These are phyloP conservation scores for Alliaria petiolata DNA, from an alignment of 345 rosid species.

Conservation along the genomic window DNA sequence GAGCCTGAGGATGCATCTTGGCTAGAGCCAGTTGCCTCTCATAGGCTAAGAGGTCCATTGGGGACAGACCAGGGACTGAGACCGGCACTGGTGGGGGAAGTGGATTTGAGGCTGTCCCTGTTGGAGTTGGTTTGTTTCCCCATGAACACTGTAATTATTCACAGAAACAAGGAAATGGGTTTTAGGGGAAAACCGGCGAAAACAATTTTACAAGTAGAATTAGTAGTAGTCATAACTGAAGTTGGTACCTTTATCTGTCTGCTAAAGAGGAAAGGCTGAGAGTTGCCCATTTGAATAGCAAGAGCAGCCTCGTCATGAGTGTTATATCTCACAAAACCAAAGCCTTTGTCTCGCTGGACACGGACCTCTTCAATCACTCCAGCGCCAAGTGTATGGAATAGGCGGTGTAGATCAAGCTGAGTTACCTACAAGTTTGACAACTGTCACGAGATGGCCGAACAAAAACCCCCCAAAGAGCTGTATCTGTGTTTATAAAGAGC, in stretches of 20 bases:
- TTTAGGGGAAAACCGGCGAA: neutral
- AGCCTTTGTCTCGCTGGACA: slow-evolving; percentile 88
- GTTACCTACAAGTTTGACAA: slow-evolving; percentile 52
- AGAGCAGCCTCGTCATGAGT: slow-evolving; percentile 78
- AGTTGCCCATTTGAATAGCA: slow-evolving; percentile 88
- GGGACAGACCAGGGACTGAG: slow-evolving; percentile 52
- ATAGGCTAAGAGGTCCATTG: slow-evolving; percentile 54
- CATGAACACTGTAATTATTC: slow-evolving; percentile 71
- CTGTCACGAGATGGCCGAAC: neutral
- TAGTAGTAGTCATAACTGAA: no score
- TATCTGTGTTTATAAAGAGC: neutral
- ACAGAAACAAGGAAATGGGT: neutral
- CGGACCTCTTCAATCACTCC: slow-evolving; percentile 94
- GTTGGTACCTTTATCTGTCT: slow-evolving; percentile 68
- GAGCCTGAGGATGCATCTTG: slow-evolving; percentile 85
- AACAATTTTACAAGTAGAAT: neutral
- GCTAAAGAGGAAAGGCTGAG: slow-evolving; percentile 56
- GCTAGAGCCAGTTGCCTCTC: slow-evolving; percentile 63
- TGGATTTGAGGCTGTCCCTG: slow-evolving; percentile 75
- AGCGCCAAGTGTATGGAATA: slow-evolving; percentile 67
- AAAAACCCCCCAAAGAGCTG: neutral
- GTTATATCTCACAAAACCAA: slow-evolving; percentile 85
- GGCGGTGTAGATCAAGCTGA: slow-evolving; percentile 68
- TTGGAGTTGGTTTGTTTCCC: slow-evolving; percentile 92
- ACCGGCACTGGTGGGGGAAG: slow-evolving; percentile 73